Percentiles rank a stretch among this genome's conserved stretches.
These are phyloP conservation scores for Saturnispora bothae DNA, from an alignment of 805 yeast genomes.

Conservation along the genomic window DNA sequence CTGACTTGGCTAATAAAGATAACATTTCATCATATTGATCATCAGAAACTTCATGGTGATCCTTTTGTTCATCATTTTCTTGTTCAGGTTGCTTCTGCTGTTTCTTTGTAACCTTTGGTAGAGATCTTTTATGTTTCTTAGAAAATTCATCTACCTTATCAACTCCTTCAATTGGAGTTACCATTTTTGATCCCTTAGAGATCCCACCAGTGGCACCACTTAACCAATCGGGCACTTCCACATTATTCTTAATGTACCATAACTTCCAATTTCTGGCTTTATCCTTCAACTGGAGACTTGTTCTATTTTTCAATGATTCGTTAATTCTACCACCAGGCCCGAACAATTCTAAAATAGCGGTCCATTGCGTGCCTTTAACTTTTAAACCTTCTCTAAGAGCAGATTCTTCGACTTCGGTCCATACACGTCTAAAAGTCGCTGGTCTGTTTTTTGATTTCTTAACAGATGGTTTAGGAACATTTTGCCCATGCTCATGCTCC, in stretches of 20 bases:
- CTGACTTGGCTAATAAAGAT: slow-evolving; percentile 11
- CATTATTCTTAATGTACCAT: slow-evolving; percentile 64
- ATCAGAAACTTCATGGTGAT: slow-evolving; percentile 16
- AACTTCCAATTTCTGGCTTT: slow-evolving; percentile 95
- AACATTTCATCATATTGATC: slow-evolving; percentile 16
- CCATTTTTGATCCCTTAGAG: slow-evolving; percentile 24
- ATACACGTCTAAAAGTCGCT: slow-evolving; percentile 45
- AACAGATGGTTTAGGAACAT: slow-evolving; percentile 2
- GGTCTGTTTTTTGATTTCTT: slow-evolving; percentile 18
- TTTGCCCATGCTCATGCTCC: no score
- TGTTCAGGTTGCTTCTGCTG: background rate
- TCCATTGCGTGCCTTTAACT: slow-evolving; percentile 87
- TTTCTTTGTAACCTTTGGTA: slow-evolving; percentile 4
- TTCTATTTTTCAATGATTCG: slow-evolving; percentile 77
- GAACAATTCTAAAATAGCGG: slow-evolving; percentile 76
- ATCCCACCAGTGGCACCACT: slow-evolving; percentile 80
- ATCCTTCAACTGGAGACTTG: slow-evolving; percentile 88
- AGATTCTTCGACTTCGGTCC: slow-evolving; percentile 85
- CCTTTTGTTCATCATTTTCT: slow-evolving; percentile 3
- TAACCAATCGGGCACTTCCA: slow-evolving; percentile 72
- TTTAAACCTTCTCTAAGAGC: slow-evolving; percentile 76
- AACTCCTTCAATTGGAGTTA: background rate
- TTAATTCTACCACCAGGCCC: slow-evolving; percentile 88
- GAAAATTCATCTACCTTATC: background rate
- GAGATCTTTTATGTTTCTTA: background rate